phyloP scores from a whole-genome alignment of 116 monocot genomes.

The Papilionanthe hybrid region DNA sequence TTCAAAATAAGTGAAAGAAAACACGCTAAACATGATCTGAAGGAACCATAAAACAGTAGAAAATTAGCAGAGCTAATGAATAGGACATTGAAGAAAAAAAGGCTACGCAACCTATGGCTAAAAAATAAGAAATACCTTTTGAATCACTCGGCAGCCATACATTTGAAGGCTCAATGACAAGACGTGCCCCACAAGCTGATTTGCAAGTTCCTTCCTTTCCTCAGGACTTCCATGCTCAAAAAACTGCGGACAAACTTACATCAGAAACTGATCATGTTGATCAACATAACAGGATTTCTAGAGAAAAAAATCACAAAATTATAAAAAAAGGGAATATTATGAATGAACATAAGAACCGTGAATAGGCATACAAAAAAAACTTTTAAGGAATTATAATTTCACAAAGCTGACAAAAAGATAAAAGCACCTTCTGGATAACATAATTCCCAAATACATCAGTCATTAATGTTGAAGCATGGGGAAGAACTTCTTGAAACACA shows the following conservation, averaged over 20 bases:
- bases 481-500: slow-evolving; percentile 87
- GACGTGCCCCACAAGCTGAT: slow-evolving; percentile 63
- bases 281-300: background rate
- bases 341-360: background rate
- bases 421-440: slow-evolving; percentile 79
- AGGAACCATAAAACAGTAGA: background rate
- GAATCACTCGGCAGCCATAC: slow-evolving; percentile 98
- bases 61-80: background rate
- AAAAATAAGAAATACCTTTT: slow-evolving; percentile 48
- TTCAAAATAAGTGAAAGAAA: background rate
- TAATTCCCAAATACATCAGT: slow-evolving; percentile 98
- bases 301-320: background rate
- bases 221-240: slow-evolving; percentile 84
- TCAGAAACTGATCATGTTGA: background rate
- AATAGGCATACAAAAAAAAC: background rate
- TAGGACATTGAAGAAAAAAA: background rate
- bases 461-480: slow-evolving; percentile 82
- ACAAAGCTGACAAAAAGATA: background rate
- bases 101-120: background rate
- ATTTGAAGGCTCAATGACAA: slow-evolving; percentile 88
- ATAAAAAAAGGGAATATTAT: background rate
- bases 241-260: slow-evolving; percentile 36
- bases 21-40: background rate
- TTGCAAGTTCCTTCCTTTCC: slow-evolving; percentile 82
- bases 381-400: slow-evolving; percentile 2